A percentile compares a stretch with the other conserved stretches of the same genome.
phyloP scores from a whole-genome alignment of 2,329 filamentous ascomycete species.

The Talaromyces islandicus region DNA sequence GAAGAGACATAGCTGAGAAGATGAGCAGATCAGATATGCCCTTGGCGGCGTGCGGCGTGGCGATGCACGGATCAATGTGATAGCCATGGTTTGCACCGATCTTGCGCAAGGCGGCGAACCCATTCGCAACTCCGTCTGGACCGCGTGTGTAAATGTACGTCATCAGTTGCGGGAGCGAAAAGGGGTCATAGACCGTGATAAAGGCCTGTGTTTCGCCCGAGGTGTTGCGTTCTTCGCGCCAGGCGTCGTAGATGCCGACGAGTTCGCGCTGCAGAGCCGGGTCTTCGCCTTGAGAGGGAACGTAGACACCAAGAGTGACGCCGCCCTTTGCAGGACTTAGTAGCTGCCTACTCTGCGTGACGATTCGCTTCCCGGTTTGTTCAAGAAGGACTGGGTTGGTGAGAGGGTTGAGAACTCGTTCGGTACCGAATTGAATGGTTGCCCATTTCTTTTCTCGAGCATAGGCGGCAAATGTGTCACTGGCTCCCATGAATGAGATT shows the following conservation, averaged over 20 bases:
- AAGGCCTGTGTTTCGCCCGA: constrained; percentile 29
- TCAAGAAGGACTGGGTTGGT: constrained; percentile 34
- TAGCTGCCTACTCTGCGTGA: constrained; percentile 31
- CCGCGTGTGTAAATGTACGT: constrained; percentile 35
- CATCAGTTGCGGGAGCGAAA: constrained; percentile 33
- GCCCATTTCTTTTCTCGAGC: constrained; percentile 26
- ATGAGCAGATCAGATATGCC: constrained; percentile 36
- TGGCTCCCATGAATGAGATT: constrained; percentile 33
- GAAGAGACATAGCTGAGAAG: constrained; percentile 32
- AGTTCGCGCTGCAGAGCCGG: constrained; percentile 25
- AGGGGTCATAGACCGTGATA: constrained; percentile 37
- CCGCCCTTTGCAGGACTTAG: constrained; percentile 29
- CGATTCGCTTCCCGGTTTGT: constrained; percentile 30
- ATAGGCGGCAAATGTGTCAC: constrained; percentile 26
- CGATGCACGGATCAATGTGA: constrained; percentile 38
- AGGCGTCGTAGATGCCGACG: constrained; percentile 30
- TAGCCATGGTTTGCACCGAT: constrained; percentile 33
- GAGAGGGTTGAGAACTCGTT: constrained; percentile 36
- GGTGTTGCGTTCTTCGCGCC: constrained; percentile 31
- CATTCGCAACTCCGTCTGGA: constrained; percentile 23
- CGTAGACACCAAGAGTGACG: constrained; percentile 29
- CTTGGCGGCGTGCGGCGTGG: constrained; percentile 26
- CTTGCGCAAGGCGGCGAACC: constrained; percentile 34
- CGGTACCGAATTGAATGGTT: constrained; percentile 32
- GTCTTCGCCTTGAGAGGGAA: constrained; percentile 25